Evolutionary conservation across 148 eudicot species (phyloP).

Genomic region (Persicaria maculosa): DNA sequence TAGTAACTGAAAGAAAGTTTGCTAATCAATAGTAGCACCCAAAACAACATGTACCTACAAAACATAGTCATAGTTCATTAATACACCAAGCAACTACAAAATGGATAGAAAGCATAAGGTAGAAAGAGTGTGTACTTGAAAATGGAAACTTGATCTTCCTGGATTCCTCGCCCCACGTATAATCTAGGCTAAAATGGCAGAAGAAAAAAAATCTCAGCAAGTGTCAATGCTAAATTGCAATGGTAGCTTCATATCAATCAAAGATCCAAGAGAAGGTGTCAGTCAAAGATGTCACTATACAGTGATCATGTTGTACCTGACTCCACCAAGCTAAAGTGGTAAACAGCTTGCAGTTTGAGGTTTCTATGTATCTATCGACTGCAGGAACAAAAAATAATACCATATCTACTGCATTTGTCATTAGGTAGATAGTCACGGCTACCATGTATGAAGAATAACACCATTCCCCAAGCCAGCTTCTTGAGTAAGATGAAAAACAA

Average conservation of each 20-base stretch:
- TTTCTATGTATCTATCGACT: conserved; percentile 76
- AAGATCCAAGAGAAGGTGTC: neutral
- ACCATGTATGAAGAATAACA: conserved; percentile 94
- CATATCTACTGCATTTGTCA: conserved; percentile 72
- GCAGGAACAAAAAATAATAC: conserved; percentile 86
- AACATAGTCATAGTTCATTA: neutral
- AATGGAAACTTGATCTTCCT: conserved; percentile 74
- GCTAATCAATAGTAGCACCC: conserved; percentile 79
- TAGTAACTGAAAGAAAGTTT: conserved; percentile 90
- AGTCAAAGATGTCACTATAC: neutral
- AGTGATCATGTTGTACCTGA: conserved; percentile 42
- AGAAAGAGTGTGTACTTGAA: conserved; percentile 49
- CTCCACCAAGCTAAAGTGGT: conserved; percentile 75
- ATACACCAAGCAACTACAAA: conserved; percentile 5
- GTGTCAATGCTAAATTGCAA: neutral
- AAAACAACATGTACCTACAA: conserved; percentile 76
- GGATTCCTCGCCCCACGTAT: conserved; percentile 95
- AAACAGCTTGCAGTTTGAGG: conserved; percentile 68
- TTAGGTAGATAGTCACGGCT: conserved; percentile 70
- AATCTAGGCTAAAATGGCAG: conserved; percentile 56
- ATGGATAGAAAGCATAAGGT: conserved; percentile 15
- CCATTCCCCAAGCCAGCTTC: conserved; percentile 91
- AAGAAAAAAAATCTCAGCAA: conserved; percentile 16
- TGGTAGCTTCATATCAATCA: neutral
- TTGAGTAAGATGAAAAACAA: conserved; percentile 50